These are phyloP conservation scores for Lathyrus sativus DNA, from an alignment of 306 rosid species.

Conservation along the genomic window DNA sequence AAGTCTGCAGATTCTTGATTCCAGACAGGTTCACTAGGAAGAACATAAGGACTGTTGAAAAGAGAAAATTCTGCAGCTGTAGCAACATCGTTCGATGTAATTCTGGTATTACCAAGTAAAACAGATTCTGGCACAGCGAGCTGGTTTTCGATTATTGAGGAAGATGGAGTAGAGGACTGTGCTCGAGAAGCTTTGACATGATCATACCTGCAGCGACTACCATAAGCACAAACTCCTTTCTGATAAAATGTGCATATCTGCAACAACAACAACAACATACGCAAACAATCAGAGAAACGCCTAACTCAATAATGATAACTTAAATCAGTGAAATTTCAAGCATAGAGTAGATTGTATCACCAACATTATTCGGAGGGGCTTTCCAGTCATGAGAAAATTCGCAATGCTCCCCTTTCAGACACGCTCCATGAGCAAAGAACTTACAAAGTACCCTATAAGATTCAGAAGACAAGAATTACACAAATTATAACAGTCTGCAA, in stretches of 20 bases:
- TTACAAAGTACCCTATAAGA: slow-evolving; percentile 83
- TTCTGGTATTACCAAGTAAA: slow-evolving; percentile 43
- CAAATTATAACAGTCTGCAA: slow-evolving; percentile 12
- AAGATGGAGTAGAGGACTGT: slow-evolving; percentile 60
- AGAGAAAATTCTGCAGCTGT: slow-evolving; percentile 51
- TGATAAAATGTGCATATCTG: slow-evolving; percentile 93
- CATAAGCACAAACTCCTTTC: slow-evolving; percentile 87
- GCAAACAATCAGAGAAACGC: slow-evolving; percentile 28
- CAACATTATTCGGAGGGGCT: slow-evolving; percentile 81
- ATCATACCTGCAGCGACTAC: slow-evolving; percentile 96
- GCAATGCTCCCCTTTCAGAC: slow-evolving; percentile 96
- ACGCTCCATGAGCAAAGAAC: slow-evolving; percentile 95
- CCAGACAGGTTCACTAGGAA: slow-evolving; percentile 58
- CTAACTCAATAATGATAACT: slow-evolving; percentile 14
- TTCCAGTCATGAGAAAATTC: slow-evolving; percentile 98
- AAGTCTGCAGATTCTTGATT: slow-evolving; percentile 50
- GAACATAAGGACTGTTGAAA: slow-evolving; percentile 48
- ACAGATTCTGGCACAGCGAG: slow-evolving; percentile 48
- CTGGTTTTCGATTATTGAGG: slow-evolving; percentile 50
- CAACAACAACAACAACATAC: slow-evolving; percentile 27
- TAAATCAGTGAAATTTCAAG: slow-evolving; percentile 11
- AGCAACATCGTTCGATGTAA: slow-evolving; percentile 45
- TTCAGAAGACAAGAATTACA: slow-evolving; percentile 29
- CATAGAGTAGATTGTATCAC: slow-evolving; percentile 30
- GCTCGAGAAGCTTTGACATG: slow-evolving; percentile 72